Evolutionary conservation across 805 yeast genomes (phyloP).

Genomic region (Metschnikowia henanensis): DNA sequence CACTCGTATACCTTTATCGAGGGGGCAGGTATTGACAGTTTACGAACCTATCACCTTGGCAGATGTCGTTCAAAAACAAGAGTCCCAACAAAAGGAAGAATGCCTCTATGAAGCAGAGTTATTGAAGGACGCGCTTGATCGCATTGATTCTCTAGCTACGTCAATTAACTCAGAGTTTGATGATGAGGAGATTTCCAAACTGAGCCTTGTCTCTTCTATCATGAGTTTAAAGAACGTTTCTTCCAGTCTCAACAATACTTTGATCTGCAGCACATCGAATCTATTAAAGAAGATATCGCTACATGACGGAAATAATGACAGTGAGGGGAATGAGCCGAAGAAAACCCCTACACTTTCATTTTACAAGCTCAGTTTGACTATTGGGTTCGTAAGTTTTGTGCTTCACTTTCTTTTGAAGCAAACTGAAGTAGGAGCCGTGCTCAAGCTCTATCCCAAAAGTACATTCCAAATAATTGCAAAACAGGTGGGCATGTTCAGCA

Average conservation of each 20-base stretch:
- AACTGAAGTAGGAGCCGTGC: constrained; percentile 2
- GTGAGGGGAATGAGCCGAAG: not conserved
- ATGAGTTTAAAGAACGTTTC: constrained; percentile 29
- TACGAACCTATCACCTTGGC: constrained; percentile 1
- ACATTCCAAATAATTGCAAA: not conserved
- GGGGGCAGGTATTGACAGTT: no score
- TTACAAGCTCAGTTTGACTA: constrained; percentile 35
- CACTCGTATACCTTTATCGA: not conserved
- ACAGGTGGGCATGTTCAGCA: not conserved
- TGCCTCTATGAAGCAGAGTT: constrained; percentile 25
- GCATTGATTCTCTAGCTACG: constrained; percentile 25
- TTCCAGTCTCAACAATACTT: constrained; percentile 26
- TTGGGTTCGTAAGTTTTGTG: constrained; percentile 40
- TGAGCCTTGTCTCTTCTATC: constrained; percentile 37
- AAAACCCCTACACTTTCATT: constrained; percentile 15
- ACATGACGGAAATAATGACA: constrained; percentile 16
- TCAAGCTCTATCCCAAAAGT: not conserved
- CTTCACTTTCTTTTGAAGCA: constrained; percentile 35
- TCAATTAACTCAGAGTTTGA: constrained; percentile 19
- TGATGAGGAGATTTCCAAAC: constrained; percentile 17
- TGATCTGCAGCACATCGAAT: constrained; percentile 29
- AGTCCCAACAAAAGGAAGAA: constrained; percentile 32
- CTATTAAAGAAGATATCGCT: constrained; percentile 30
- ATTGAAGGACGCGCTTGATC: constrained; percentile 23
- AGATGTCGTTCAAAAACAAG: constrained; percentile 27